These are phyloP conservation scores for Orobanche coerulescens DNA, from an alignment of 257 asterid species.

Conservation along the genomic window DNA sequence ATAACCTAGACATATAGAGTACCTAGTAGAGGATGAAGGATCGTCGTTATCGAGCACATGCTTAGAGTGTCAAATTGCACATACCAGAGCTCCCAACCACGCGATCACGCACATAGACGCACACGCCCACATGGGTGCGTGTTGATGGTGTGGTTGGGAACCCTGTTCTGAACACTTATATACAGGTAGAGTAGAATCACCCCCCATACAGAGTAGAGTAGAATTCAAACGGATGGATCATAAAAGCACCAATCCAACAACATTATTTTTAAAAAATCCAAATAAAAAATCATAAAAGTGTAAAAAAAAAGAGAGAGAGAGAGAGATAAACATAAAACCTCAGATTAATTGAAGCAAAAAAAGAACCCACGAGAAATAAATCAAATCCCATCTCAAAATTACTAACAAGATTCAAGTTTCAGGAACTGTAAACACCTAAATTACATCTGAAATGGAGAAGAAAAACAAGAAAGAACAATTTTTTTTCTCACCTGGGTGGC, in stretches of 20 bases:
- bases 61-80: too few species aligned
- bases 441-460: background rate
- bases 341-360: constrained; percentile 13
- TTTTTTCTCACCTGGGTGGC: constrained; percentile 73
- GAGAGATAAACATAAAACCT: constrained; percentile 1
- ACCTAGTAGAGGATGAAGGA: background rate
- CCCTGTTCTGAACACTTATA: too few species aligned
- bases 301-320: background rate
- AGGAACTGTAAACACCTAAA: background rate
- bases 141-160: too few species aligned
- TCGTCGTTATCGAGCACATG: background rate
- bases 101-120: too few species aligned
- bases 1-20: too few species aligned
- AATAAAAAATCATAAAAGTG: background rate
- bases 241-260: constrained; percentile 12
- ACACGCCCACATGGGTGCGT: too few species aligned
- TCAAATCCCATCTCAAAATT: constrained; percentile 19
- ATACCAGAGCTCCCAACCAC: too few species aligned
- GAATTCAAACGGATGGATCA: background rate
- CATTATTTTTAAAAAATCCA: background rate
- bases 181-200: too few species aligned
- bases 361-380: constrained; percentile 13
- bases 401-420: constrained; percentile 27
- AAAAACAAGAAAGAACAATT: background rate
- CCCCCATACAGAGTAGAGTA: too few species aligned